These are phyloP conservation scores for Acanthochlamys bracteata DNA, from an alignment of 106 monocot species.

Conservation along the genomic window DNA sequence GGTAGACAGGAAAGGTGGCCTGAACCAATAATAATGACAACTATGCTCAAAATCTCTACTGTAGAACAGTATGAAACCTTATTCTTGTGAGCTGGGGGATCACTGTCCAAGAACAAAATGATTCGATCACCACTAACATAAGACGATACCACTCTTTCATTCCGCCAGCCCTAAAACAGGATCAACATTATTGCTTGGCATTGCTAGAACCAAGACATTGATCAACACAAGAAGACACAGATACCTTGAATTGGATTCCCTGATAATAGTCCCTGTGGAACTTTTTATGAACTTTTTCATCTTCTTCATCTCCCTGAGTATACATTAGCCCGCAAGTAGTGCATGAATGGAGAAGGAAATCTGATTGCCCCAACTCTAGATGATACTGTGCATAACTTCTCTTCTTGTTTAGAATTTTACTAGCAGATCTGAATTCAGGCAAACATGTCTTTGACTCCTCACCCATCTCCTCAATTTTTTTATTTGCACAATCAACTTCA, in stretches of 20 bases:
- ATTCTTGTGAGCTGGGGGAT: conserved; percentile 35
- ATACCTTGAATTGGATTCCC: conserved; percentile 70
- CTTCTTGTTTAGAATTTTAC: conserved; percentile 33
- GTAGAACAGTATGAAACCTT: conserved; percentile 33
- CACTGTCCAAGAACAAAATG: conserved; percentile 36
- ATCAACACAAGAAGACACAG: background rate
- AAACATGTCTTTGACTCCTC: background rate
- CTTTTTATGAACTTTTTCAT: conserved; percentile 64
- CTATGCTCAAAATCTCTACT: background rate
- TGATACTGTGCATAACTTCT: conserved; percentile 54
- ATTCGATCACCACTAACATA: conserved; percentile 34
- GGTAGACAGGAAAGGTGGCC: background rate
- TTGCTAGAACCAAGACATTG: background rate
- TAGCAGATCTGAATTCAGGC: background rate
- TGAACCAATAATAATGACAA: background rate
- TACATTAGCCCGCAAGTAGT: conserved; percentile 58
- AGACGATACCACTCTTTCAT: conserved; percentile 50
- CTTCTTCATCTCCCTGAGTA: conserved; percentile 57
- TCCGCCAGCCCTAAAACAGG: conserved; percentile 56
- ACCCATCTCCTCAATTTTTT: background rate
- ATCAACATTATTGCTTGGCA: background rate
- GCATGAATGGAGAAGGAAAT: conserved; percentile 56
- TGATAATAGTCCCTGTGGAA: conserved; percentile 62
- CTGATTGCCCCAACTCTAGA: conserved; percentile 60
- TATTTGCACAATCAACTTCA: background rate